Base-by-base conservation (phyloP, 768 basidiomycete species). In the Suillus spraguei region DNA sequence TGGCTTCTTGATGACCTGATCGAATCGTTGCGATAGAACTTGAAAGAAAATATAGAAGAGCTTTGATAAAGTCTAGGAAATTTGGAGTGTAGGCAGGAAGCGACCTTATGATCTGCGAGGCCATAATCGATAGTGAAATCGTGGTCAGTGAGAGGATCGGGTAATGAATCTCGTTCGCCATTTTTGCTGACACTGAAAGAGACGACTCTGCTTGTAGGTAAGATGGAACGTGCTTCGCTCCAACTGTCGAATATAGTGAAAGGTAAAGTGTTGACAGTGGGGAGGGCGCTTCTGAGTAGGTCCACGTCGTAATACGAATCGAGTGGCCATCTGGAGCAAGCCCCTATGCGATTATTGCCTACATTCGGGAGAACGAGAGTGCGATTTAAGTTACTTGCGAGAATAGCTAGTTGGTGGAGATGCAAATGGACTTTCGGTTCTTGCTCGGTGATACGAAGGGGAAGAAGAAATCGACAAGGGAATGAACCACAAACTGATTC, bases 311-410 rank as follows among this genome's bases (percentile, higher is more conserved):
- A 88, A 73, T 87, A 88, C 9, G 74, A 74, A 3, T 72, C 74
- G 65, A 88, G 84, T 2, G 77, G 73, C 79, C 79, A 81, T 58
- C 76, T 72, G 65, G 78, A 81, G 74, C 87, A 89, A 4, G 77
- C 71, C 1, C 84, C 82, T 39, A 88, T 77, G 42, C 84, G 80
- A 54, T 83, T 83, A 63, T 83, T 82, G 8, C 83, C 83, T 5
- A 87, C 85, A 63, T 85, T 85, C 3, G 87, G 87, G 5, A 89
- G 78, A 33, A 89, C 85, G 41, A 88, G 77, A 4, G 82, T 88
- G 6, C 87, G 80, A 66, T 84, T 80, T 35, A 87, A 78, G 7
- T 66, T 70, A 58, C 71, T 70, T 0, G 87, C 83, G n/a, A 88
- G 81, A 4, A 74, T 72, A 1, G 79, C 67, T 62, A 88, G 73